phyloP scores from a whole-genome alignment of 176 grass and related monocot genomes.

The Carex cristatella region DNA sequence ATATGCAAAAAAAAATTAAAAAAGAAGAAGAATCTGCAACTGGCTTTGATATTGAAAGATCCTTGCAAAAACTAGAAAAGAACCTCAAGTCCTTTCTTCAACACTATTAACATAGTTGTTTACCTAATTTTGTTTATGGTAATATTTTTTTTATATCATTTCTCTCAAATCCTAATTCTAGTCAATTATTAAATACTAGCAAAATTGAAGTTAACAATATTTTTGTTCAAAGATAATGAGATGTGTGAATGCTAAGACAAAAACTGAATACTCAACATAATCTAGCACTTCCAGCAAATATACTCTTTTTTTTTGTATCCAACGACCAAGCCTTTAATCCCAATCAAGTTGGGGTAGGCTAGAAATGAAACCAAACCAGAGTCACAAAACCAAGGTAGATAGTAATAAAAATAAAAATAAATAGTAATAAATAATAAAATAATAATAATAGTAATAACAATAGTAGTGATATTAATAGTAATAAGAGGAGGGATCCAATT shows the following conservation, averaged over 20 bases:
- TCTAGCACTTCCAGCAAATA: background rate
- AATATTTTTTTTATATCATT: background rate
- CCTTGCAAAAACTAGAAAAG: background rate
- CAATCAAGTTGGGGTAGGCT: too few species aligned
- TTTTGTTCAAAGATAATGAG: background rate
- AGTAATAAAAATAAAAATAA: too few species aligned
- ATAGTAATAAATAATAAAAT: too few species aligned
- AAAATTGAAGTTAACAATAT: background rate
- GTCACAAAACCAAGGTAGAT: too few species aligned
- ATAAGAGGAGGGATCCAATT: too few species aligned
- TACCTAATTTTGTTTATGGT: background rate
- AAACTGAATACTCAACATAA: background rate
- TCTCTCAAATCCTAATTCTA: background rate
- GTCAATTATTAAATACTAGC: background rate
- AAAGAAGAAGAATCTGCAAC: background rate
- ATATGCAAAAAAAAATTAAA: background rate
- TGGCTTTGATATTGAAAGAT: background rate
- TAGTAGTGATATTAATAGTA: too few species aligned
- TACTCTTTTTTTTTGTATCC: background rate
- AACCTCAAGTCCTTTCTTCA: background rate
- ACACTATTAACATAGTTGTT: background rate
- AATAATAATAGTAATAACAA: too few species aligned
- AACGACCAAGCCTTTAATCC: too few species aligned
- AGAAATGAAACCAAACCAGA: too few species aligned
- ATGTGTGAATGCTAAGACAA: background rate